These are phyloP conservation scores for Anthracocystis walkeri DNA, from an alignment of 1,284 basidiomycete genomes.

Conservation along the genomic window DNA sequence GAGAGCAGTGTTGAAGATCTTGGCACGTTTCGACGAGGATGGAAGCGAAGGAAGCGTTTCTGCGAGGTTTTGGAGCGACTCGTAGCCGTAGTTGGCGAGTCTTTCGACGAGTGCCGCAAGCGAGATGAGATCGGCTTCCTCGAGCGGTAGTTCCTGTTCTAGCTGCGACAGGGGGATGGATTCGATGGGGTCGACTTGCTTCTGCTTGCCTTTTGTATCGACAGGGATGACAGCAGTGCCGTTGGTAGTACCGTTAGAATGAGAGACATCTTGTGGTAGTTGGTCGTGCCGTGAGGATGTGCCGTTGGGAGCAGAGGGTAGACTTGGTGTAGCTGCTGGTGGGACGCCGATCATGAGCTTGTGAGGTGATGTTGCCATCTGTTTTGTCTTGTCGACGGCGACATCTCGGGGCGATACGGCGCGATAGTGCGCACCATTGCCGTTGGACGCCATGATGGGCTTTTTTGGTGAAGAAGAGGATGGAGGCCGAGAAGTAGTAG, in stretches of 20 bases:
- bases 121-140: conserved; percentile 80
- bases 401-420: conserved; percentile 8
- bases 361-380: conserved; percentile 29
- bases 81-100: conserved; percentile 82
- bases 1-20: conserved; percentile 86
- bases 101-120: conserved; percentile 81
- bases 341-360: conserved; percentile 52
- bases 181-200: conserved; percentile 29
- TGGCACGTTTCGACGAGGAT: conserved; percentile 82
- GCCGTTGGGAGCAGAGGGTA: conserved; percentile 7
- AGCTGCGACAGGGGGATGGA: conserved; percentile 71
- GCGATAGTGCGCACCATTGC: conserved; percentile 18
- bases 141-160: conserved; percentile 80
- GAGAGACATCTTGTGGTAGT: conserved; percentile 1
- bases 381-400: conserved; percentile 18
- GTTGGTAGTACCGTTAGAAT: conserved; percentile 1
- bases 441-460: conserved; percentile 28
- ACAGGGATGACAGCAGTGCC: background rate
- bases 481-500: conserved; percentile 8
- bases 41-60: conserved; percentile 90
- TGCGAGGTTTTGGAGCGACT: conserved; percentile 82
- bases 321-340: conserved; percentile 39
- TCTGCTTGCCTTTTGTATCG: conserved; percentile 39
- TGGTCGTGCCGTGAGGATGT: background rate
- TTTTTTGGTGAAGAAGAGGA: conserved; percentile 2